These are phyloP conservation scores for Spathaspora girioi DNA, from an alignment of 805 yeast genomes.

Conservation along the genomic window DNA sequence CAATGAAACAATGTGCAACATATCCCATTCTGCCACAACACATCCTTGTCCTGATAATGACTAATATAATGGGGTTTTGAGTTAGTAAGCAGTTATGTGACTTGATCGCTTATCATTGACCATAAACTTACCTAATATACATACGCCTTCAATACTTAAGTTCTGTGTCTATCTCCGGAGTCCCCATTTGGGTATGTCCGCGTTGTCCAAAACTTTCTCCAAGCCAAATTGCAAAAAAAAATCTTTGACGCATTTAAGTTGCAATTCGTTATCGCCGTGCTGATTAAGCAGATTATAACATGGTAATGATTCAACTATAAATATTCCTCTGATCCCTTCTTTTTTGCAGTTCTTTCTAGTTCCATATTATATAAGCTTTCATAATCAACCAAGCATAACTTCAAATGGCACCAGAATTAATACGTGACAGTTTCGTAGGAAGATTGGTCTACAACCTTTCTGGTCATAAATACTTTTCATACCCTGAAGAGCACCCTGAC, in stretches of 20 bases:
- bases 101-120: background rate
- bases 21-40: no score
- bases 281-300: background rate
- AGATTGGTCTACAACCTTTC: slow-evolving; percentile 24
- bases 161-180: background rate
- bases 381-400: background rate
- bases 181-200: background rate
- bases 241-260: background rate
- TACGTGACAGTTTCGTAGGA: slow-evolving; percentile 30
- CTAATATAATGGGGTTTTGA: no score
- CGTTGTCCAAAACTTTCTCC: background rate
- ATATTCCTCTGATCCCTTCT: background rate
- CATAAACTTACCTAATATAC: background rate
- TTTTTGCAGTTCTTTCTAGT: background rate
- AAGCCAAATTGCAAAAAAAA: background rate
- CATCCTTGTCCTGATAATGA: no score
- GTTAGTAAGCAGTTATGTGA: no score
- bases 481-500: slow-evolving; percentile 26
- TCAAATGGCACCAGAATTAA: slow-evolving; percentile 11
- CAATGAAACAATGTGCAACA: no score
- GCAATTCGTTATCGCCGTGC: background rate
- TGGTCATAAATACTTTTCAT: slow-evolving; percentile 17
- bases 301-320: background rate
- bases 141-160: background rate
- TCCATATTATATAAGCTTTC: background rate